These are phyloP conservation scores for Epichloe festucae DNA, from an alignment of 2,329 filamentous ascomycete species.

Conservation along the genomic window DNA sequence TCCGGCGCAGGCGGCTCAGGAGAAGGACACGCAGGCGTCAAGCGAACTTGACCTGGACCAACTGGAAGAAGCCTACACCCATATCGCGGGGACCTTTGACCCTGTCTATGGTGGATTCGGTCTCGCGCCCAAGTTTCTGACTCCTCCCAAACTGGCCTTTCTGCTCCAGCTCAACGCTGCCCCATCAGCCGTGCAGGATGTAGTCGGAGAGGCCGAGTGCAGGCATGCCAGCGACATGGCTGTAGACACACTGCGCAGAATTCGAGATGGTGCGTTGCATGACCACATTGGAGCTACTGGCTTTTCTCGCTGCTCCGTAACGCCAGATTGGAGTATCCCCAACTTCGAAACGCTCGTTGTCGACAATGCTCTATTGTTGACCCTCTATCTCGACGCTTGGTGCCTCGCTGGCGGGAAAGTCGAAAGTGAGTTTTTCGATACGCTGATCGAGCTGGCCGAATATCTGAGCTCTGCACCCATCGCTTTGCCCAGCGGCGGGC, in stretches of 20 bases:
- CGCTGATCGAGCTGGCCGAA: constrained; percentile 71
- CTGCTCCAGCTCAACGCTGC: constrained; percentile 63
- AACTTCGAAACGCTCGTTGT: constrained; percentile 97
- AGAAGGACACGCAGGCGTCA: constrained; percentile 24
- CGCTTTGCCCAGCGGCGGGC: constrained; percentile 55
- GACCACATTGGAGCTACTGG: constrained; percentile 42
- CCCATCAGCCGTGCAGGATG: constrained; percentile 60
- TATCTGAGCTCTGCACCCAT: constrained; percentile 68
- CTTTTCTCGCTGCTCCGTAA: constrained; percentile 70
- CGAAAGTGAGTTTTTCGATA: constrained; percentile 60
- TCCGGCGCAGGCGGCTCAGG: constrained; percentile 8
- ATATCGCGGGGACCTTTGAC: constrained; percentile 75
- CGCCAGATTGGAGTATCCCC: constrained; percentile 81
- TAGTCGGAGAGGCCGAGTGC: constrained; percentile 77
- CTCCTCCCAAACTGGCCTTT: constrained; percentile 73
- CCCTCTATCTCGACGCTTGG: constrained; percentile 79
- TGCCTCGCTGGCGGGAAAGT: constrained; percentile 37
- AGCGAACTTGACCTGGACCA: constrained; percentile 80
- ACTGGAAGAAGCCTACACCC: constrained; percentile 75
- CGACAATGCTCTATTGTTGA: constrained; percentile 77
- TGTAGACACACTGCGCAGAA: constrained; percentile 63
- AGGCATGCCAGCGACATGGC: constrained; percentile 65
- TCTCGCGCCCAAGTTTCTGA: constrained; percentile 75
- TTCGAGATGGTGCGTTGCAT: constrained; percentile 43
- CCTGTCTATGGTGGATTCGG: constrained; percentile 68